These are phyloP conservation scores for Rhizopogon sp. DNA, from an alignment of 768 basidiomycete species.

Conservation along the genomic window DNA sequence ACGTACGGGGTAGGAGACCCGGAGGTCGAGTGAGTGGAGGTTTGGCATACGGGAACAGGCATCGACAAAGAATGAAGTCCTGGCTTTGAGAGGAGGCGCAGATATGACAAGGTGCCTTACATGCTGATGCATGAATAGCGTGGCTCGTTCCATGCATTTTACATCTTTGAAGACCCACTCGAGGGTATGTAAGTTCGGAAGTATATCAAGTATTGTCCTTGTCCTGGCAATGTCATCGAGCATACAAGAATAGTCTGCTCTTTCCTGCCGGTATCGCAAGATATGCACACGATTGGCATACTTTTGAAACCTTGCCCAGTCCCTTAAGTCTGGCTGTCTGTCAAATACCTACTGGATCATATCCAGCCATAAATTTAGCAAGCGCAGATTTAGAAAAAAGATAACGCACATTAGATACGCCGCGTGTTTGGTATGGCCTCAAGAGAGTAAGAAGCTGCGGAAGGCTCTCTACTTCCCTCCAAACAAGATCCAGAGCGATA, in stretches of 20 bases:
- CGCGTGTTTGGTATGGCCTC: conserved; percentile 33
- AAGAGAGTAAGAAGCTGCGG: conserved; percentile 43
- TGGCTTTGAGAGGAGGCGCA: conserved; percentile 14
- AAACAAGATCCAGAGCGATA: conserved; percentile 49
- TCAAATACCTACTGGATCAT: conserved; percentile 32
- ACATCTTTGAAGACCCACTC: conserved; percentile 34
- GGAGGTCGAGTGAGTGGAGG: conserved; percentile 42
- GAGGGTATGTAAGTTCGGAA: conserved; percentile 51
- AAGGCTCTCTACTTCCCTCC: conserved; percentile 48
- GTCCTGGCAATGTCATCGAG: conserved; percentile 54
- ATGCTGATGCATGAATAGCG: conserved; percentile 55
- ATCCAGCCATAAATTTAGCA: neutral
- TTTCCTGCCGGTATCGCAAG: conserved; percentile 18
- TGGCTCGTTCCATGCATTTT: conserved; percentile 29
- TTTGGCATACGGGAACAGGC: conserved; percentile 47
- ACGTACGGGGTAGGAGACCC: conserved; percentile 34
- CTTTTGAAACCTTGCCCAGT: conserved; percentile 52
- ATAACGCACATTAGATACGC: conserved; percentile 22
- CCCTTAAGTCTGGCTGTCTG: conserved; percentile 35
- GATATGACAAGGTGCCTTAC: conserved; percentile 36
- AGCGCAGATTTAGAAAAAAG: neutral
- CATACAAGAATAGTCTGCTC: conserved; percentile 10
- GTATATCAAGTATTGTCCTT: conserved; percentile 44
- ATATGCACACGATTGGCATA: conserved; percentile 50
- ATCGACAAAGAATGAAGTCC: conserved; percentile 27